phyloP scores from a whole-genome alignment of 2,329 filamentous ascomycete genomes.

The Fusarium luffae region DNA sequence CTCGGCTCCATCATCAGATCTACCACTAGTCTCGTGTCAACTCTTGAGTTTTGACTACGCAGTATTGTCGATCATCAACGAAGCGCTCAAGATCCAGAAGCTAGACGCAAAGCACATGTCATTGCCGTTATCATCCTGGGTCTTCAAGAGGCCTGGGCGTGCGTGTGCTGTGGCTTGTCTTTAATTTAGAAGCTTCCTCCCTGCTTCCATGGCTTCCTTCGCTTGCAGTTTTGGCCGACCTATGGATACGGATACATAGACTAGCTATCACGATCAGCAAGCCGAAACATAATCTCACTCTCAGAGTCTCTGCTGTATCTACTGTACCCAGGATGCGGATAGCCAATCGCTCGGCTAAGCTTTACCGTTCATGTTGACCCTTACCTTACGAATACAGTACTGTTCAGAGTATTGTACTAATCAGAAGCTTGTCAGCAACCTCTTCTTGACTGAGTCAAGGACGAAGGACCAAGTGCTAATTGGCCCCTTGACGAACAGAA shows the following conservation, averaged over 20 bases:
- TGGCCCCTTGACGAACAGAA: constrained; percentile 3
- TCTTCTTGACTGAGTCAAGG: constrained; percentile 37
- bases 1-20: constrained; percentile 12
- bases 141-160: not conserved
- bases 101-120: constrained; percentile 8
- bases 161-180: not conserved
- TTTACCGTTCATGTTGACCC: not conserved
- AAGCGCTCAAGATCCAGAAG: constrained; percentile 7
- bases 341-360: constrained; percentile 10
- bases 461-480: not conserved
- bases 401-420: not conserved
- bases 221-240: not conserved
- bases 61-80: constrained; percentile 24
- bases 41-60: constrained; percentile 4
- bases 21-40: constrained; percentile 2
- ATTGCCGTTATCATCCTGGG: not conserved
- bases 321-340: not conserved
- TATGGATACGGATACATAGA: not conserved
- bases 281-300: not conserved
- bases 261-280: constrained; percentile 16
- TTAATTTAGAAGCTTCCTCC: not conserved
- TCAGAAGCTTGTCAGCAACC: constrained; percentile 9
- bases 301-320: not conserved
- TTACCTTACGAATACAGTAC: not conserved
- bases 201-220: not conserved